These are phyloP conservation scores for Smallanthus sonchifolius DNA, from an alignment of 129 eudicot genomes.

Conservation along the genomic window DNA sequence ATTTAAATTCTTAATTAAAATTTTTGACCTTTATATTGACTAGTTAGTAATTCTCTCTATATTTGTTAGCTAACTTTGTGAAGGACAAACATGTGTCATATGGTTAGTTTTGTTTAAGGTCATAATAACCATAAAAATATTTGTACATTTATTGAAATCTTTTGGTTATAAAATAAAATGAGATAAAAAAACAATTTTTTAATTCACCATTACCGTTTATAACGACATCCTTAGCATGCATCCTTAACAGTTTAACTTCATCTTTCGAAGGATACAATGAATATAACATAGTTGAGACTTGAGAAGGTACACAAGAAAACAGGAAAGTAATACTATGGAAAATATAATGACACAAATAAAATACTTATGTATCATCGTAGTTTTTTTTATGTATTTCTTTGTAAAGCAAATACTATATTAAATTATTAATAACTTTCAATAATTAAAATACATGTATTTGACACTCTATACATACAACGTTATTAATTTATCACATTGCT, in stretches of 20 bases:
- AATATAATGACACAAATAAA: neutral
- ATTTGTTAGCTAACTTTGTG: neutral
- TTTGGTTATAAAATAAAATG: no score
- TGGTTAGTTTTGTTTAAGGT: no score
- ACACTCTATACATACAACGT: neutral
- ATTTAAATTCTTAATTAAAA: neutral
- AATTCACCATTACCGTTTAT: neutral
- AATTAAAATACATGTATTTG: neutral
- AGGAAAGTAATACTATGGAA: neutral
- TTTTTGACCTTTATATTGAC: neutral
- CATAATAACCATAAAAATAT: neutral
- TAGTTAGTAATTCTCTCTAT: neutral
- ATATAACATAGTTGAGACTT: neutral
- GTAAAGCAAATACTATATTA: neutral
- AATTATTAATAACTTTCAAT: no score
- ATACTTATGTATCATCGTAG: neutral
- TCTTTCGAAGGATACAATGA: neutral
- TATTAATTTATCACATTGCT: no score
- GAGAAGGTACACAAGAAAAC: neutral
- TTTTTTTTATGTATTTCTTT: neutral
- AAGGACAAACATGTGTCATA: neutral
- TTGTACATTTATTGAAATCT: neutral
- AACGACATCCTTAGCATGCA: neutral
- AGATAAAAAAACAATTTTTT: neutral
- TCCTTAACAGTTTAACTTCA: neutral